Percentiles rank a stretch among this genome's conserved stretches.
phyloP scores from a whole-genome alignment of 352 stramenopile species.

The Phytophthora idaei region DNA sequence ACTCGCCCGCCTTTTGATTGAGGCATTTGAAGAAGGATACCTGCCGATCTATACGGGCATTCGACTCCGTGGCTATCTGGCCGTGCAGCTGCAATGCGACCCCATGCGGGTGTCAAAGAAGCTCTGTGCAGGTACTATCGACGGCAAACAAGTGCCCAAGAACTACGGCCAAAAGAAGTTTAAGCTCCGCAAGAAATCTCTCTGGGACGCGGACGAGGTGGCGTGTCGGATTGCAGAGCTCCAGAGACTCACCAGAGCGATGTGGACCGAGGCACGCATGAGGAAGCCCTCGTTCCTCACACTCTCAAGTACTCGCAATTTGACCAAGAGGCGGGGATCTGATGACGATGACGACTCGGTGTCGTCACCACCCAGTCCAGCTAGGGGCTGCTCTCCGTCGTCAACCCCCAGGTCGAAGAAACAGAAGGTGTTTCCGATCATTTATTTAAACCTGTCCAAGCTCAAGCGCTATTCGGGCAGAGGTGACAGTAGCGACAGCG shows the following conservation, averaged over 20 bases:
- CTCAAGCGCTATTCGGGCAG: conserved; percentile 41
- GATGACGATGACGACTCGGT: conserved; percentile 23
- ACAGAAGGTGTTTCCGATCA: conserved; percentile 76
- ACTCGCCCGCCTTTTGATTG: conserved; percentile 62
- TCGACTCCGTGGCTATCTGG: conserved; percentile 74
- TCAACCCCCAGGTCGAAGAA: conserved; percentile 50
- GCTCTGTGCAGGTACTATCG: conserved; percentile 69
- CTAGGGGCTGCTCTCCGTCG: conserved; percentile 34
- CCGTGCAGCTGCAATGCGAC: conserved; percentile 78
- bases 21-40: conserved; percentile 76
- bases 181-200: conserved; percentile 61
- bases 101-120: conserved; percentile 88
- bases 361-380: conserved; percentile 29
- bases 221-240: conserved; percentile 47
- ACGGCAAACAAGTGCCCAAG: conserved; percentile 71
- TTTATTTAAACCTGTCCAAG: conserved; percentile 83
- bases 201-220: conserved; percentile 60
- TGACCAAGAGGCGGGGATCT: conserved; percentile 11
- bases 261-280: conserved; percentile 67
- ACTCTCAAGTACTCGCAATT: conserved; percentile 67
- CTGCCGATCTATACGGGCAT: conserved; percentile 79
- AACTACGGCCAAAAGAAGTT: conserved; percentile 87
- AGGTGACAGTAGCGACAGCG: conserved; percentile 25
- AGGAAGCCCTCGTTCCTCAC: conserved; percentile 58
- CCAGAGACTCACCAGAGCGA: conserved; percentile 51